These are phyloP conservation scores for Boletus edulis DNA, from an alignment of 768 basidiomycete species.

Conservation along the genomic window DNA sequence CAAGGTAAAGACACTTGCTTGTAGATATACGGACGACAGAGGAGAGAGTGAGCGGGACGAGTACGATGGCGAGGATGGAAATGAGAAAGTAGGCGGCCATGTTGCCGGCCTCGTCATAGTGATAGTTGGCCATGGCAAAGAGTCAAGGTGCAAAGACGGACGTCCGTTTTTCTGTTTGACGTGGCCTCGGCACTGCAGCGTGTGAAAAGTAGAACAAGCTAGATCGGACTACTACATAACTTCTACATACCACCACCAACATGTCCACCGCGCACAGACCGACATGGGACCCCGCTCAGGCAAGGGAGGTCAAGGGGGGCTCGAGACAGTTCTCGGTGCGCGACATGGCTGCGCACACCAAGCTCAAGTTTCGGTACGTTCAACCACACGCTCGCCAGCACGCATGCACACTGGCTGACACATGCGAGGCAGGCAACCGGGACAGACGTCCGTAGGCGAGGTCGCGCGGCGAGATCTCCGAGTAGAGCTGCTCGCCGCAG, in stretches of 20 bases:
- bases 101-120: conserved; percentile 82
- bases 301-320: conserved; percentile 86
- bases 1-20: conserved; percentile 39
- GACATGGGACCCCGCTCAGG: conserved; percentile 97
- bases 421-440: conserved; percentile 63
- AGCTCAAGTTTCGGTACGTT: conserved; percentile 91
- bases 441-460: conserved; percentile 80
- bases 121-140: conserved; percentile 64
- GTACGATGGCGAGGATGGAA: conserved; percentile 80
- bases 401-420: background rate
- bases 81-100: conserved; percentile 92
- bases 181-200: conserved; percentile 11
- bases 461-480: conserved; percentile 78
- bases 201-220: conserved; percentile 6
- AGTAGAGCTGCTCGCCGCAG: conserved; percentile 79
- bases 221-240: background rate
- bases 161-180: conserved; percentile 2
- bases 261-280: conserved; percentile 94
- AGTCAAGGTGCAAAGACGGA: no score
- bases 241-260: background rate
- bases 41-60: conserved; percentile 73
- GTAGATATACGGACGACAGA: conserved; percentile 37
- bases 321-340: conserved; percentile 91
- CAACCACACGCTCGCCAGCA: no score
- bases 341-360: conserved; percentile 94